Conservation (phyloP, 805 yeast species). For the Ogataea nakhonphanomensis region DNA sequence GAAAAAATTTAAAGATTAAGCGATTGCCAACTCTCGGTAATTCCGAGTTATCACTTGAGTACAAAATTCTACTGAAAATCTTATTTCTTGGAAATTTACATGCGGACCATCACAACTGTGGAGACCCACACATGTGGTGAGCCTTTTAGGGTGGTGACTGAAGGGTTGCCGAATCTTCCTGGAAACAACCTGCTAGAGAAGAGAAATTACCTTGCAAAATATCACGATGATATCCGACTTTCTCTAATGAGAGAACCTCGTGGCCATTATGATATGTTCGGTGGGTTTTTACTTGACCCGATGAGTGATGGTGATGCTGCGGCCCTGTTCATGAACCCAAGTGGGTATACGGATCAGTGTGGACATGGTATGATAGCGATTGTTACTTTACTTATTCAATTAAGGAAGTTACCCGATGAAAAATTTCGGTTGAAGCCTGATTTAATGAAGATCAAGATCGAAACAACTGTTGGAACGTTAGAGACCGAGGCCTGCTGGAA, state of each 20-base stretch:
- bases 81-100: neutral
- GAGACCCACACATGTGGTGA: constrained; percentile 30
- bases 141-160: constrained; percentile 22
- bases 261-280: constrained; percentile 31
- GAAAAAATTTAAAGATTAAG: too few relatives aligned
- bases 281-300: constrained; percentile 25
- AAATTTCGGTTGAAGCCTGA: constrained; percentile 22
- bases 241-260: constrained; percentile 29
- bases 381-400: constrained; percentile 20
- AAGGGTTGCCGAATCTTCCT: constrained; percentile 23
- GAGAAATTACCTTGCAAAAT: constrained; percentile 15
- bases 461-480: constrained; percentile 28
- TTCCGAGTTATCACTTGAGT: too few relatives aligned
- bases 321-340: constrained; percentile 25
- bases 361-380: constrained; percentile 30
- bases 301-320: constrained; percentile 23
- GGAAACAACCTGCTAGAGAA: constrained; percentile 25
- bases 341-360: constrained; percentile 30
- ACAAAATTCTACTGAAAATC: neutral
- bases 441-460: constrained; percentile 19
- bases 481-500: constrained; percentile 24
- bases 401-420: constrained; percentile 19
- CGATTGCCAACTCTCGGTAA: too few relatives aligned
- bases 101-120: constrained; percentile 18
- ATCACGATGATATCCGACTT: constrained; percentile 25